phyloP scores from a whole-genome alignment of 768 basidiomycete species.

The Mycena vulgaris region DNA sequence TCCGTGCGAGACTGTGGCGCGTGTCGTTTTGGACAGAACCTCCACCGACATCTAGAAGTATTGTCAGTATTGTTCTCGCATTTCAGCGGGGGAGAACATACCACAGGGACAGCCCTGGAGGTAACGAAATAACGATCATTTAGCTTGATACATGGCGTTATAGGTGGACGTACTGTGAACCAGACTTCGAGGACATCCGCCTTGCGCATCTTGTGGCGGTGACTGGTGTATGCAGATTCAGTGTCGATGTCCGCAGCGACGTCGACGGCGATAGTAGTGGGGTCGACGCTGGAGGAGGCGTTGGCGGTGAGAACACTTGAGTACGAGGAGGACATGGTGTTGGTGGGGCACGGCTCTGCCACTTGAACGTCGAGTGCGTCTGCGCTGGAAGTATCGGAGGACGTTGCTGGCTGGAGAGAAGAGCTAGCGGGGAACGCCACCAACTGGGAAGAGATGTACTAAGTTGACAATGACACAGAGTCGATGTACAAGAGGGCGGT shows the following conservation, averaged over 20 bases:
- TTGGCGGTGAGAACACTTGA: slow-evolving; percentile 51
- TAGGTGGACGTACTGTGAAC: neutral
- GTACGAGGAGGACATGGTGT: slow-evolving; percentile 40
- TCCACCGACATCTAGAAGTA: slow-evolving; percentile 51
- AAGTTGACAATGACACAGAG: slow-evolving; percentile 2
- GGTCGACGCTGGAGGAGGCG: slow-evolving; percentile 54
- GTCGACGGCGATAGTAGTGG: slow-evolving; percentile 45
- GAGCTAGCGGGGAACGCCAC: slow-evolving; percentile 35
- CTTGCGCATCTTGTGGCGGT: neutral
- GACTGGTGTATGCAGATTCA: neutral
- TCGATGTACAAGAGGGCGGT: too few species aligned
- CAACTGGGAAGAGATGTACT: neutral
- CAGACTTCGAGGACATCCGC: neutral
- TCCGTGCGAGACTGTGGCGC: slow-evolving; percentile 53
- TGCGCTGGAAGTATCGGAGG: slow-evolving; percentile 10
- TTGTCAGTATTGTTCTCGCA: neutral
- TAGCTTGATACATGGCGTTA: neutral
- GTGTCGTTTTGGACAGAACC: slow-evolving; percentile 43
- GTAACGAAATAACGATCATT: too few species aligned
- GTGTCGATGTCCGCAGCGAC: slow-evolving; percentile 31
- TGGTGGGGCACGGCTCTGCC: slow-evolving; percentile 19
- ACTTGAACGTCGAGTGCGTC: slow-evolving; percentile 28
- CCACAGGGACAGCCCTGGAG: neutral
- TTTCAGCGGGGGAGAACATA: neutral
- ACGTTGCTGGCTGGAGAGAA: slow-evolving; percentile 34